These are phyloP conservation scores for Cutaneotrichosporon sp. DNA, from an alignment of 1,284 basidiomycete genomes.

Conservation along the genomic window DNA sequence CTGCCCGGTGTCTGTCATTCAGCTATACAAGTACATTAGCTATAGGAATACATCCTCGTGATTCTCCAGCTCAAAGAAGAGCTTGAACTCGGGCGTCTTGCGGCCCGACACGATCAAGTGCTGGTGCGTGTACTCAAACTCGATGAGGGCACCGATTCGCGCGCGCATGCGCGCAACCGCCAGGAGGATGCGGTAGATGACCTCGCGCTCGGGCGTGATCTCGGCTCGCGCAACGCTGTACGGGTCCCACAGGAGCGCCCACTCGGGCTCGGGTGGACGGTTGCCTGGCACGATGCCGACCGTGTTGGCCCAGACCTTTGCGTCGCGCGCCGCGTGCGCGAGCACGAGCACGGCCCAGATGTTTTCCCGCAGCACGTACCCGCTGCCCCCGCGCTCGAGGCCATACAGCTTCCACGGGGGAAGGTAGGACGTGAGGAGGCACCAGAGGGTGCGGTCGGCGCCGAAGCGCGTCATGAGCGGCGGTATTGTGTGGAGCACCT, in stretches of 20 bases:
- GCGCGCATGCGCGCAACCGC: neutral
- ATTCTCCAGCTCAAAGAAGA: neutral
- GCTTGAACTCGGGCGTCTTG: neutral
- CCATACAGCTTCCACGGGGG: neutral
- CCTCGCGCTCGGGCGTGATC: neutral
- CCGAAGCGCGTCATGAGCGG: neutral
- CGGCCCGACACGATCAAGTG: neutral
- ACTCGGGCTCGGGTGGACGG: neutral
- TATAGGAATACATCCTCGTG: neutral
- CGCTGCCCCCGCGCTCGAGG: neutral
- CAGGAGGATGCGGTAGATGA: neutral
- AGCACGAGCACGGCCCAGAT: neutral
- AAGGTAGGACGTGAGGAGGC: neutral
- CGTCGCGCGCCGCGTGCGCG: neutral
- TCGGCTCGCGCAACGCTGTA: neutral
- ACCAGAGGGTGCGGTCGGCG: constrained; percentile 1
- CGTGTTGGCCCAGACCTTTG: neutral
- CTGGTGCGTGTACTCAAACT: neutral
- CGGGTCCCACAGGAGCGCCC: neutral
- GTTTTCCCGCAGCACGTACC: neutral
- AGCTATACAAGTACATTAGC: neutral
- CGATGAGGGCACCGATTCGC: neutral
- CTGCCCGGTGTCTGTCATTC: no score
- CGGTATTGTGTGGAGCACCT: neutral
- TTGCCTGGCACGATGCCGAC: neutral